Percentiles rank a stretch among this genome's conserved stretches.
Evolutionary conservation across 2,329 filamentous ascomycete species (phyloP).

Genomic region (Colletotrichum viniferum): DNA sequence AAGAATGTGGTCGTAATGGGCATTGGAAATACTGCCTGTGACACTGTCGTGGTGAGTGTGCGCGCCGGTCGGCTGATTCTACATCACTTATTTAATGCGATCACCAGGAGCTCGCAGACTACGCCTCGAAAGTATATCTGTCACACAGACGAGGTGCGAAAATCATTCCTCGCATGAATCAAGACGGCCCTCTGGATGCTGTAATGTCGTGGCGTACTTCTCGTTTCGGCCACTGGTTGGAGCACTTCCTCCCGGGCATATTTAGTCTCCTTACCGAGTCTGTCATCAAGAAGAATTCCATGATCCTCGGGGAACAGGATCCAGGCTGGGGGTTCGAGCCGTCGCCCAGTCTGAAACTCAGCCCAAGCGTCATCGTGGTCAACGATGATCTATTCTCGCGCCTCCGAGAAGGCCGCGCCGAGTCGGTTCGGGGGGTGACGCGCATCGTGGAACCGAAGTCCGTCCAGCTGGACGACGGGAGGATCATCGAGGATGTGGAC

Average conservation of each 20-base stretch:
- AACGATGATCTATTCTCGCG: not conserved
- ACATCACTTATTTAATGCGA: not conserved
- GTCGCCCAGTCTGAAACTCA: not conserved
- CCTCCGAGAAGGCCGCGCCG: not conserved
- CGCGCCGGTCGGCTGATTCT: too few relatives aligned
- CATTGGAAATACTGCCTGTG: conserved; percentile 30
- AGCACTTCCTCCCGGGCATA: conserved; percentile 17
- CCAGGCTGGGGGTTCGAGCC: not conserved
- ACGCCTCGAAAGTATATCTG: conserved; percentile 25
- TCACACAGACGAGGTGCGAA: conserved; percentile 27
- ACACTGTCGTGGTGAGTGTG: conserved; percentile 24
- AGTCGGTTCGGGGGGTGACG: not conserved
- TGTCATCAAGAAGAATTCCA: not conserved
- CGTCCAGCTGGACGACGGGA: conserved; percentile 33
- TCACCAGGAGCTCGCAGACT: conserved; percentile 19
- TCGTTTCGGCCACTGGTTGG: conserved; percentile 21
- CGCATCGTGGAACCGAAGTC: conserved; percentile 26
- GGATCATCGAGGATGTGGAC: conserved; percentile 29
- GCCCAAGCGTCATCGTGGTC: not conserved
- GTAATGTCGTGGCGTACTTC: conserved; percentile 25
- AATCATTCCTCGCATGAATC: conserved; percentile 24
- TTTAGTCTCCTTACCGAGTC: not conserved
- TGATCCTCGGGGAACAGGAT: not conserved
- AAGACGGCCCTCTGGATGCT: conserved; percentile 24
- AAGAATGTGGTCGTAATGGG: conserved; percentile 29